Evolutionary conservation across 179 eudicot species (phyloP), one percentile per base, ranked within the genome.

Genomic region (Beta corolliflora): DNA sequence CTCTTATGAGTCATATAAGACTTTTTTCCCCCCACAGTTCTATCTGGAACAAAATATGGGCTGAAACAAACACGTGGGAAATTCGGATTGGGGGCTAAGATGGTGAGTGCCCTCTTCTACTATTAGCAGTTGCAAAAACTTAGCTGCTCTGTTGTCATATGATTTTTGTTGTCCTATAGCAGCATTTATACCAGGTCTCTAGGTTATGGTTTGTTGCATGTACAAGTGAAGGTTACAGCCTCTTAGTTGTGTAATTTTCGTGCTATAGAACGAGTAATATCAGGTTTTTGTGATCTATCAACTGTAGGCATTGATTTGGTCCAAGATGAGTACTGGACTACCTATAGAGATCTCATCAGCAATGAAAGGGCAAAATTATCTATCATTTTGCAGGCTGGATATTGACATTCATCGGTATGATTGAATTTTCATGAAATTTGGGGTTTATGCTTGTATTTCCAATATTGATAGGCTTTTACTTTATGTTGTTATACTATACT

Each of bases 321-420:
- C 99, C 80, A 97, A 97, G 89, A 97, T 94, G 98, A 97, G 99
- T 85, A 97, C 99, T 5, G 99, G 99, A 80, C 91, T 97, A 79
- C 98, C 99, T 56, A 97, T 97, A 83, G 99, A 97, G 84, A 97
- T 97, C 78, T 86, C 92, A 72, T 94, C 99, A 74, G 91, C 97
- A 77, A 92, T 97, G 98, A 90, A 88, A 76, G 89, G 89, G 76
- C 97, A 97, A 85, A 90, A 74, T 78, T 97, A 82, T 81, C 55
- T 77, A 76, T 81, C 99, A 56, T 93, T 94, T 87, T 94, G 99
- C 93, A 88, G 92, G 91, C 91, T 94, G 86, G 99, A 97, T 83
- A 97, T 97, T 76, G 99, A 97, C 85, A 97, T 97, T 78, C 93
- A 94, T 84, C 84, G 90, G 99, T 97, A 92, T 82, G 86, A 25